Conservation (phyloP, 495 filamentous ascomycete genomes). For the Penicillium samsonianum region DNA sequence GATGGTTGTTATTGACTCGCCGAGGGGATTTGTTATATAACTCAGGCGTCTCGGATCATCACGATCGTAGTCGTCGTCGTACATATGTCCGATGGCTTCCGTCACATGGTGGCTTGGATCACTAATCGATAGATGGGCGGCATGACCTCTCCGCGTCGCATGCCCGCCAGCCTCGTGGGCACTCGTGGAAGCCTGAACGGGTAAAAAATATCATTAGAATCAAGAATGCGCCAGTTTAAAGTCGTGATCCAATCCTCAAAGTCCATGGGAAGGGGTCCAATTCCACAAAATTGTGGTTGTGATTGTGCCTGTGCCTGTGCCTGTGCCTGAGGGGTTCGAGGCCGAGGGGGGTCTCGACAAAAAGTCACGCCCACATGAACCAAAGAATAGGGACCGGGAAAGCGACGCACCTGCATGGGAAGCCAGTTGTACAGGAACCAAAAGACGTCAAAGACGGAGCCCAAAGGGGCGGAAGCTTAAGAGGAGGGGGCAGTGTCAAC, state of each 20-base stretch:
- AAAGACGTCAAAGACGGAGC: slow-evolving; percentile 32
- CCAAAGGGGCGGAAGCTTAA: slow-evolving; percentile 23
- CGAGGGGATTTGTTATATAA: slow-evolving; percentile 59
- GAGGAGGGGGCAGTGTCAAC: slow-evolving; percentile 31
- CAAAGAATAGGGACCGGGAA: background rate
- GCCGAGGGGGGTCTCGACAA: background rate
- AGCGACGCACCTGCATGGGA: slow-evolving; percentile 47
- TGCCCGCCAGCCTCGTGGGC: slow-evolving; percentile 56
- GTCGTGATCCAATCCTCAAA: background rate
- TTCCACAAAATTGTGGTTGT: slow-evolving; percentile 7
- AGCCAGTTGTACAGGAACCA: slow-evolving; percentile 35
- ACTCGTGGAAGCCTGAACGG: slow-evolving; percentile 51
- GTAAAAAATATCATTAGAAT: slow-evolving; percentile 15
- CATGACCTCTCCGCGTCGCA: slow-evolving; percentile 61
- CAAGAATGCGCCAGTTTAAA: background rate
- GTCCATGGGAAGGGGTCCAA: background rate
- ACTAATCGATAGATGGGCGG: slow-evolving; percentile 68
- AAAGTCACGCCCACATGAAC: background rate
- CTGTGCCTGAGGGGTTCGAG: slow-evolving; percentile 5
- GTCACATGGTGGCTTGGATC: slow-evolving; percentile 94
- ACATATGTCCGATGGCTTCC: slow-evolving; percentile 95
- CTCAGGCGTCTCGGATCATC: slow-evolving; percentile 63
- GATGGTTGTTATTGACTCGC: slow-evolving; percentile 49
- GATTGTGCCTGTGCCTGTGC: slow-evolving; percentile 5
- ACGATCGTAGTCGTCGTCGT: slow-evolving; percentile 77